Base-by-base conservation (phyloP, 495 filamentous ascomycete species). In the Acidiella bohemica region DNA sequence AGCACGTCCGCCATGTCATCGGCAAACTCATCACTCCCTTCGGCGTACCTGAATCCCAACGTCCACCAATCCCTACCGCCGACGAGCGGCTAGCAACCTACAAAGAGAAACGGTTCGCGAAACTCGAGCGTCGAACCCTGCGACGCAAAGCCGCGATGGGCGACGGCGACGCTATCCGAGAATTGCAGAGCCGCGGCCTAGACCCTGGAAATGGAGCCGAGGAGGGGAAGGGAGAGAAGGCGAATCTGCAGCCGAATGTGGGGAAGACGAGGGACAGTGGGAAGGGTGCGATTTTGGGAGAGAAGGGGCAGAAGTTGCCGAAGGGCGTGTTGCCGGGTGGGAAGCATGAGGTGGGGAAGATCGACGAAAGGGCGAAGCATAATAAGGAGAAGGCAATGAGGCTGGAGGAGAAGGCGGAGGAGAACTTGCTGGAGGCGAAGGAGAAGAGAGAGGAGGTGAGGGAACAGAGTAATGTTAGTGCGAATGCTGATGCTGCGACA, bases 1-100 rank as follows among this genome's bases (percentile, higher is more conserved):
- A 76, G 39, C 55, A 59, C 38, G 82, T 87, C 46, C 75, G 70
- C 20, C 81, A 87, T 58, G 79, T 88, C 22, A 77, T 90, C 18
- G 77, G 80, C 56, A 58, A 69, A 38, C 87, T 92, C 51, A 65
- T 92, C 45, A 74, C 80, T 29, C 83, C 76, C 20, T 82, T 80
- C 33, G 81, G 76, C 6, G 52, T 61, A 8, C 68, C 71, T 2
- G 69, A 83, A 47, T 62, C 71, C 18, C 67, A 68, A 14, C 69
- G 84, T 8, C 72, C 78, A 21, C 61, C 78, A 12, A 61, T 92
- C 1, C 66, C 76, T 47, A 73, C 69, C 1, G 53, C 69, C n/a
- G 71, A 73, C 46, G 73, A 86, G 59, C 65, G 71, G 11, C 55
- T 74, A 37, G 67, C 57, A 13, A 58, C 64, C 49, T 60, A 64